Evolutionary conservation across 768 basidiomycete species (phyloP), one percentile per base, ranked within the genome.

Genomic region (button mushroom (Agaricus bisporus)): DNA sequence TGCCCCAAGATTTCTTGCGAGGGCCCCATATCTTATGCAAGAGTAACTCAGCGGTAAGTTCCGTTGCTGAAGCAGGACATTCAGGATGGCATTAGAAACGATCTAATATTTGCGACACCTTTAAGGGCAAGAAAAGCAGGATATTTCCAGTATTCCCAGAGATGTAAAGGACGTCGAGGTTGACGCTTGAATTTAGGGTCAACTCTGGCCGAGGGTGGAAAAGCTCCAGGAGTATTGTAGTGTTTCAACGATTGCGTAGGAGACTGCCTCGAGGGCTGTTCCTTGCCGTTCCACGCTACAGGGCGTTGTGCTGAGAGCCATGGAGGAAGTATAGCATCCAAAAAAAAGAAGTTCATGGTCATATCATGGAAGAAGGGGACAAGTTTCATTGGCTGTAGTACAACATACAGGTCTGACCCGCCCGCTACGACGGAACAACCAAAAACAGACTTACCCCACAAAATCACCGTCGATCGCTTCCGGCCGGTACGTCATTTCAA

Each of bases 1-100:
- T 84, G 0, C 94, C 92, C 95, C 95, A 99, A 5, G 87, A 85
- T 64, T 88, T 88, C 63, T 84, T 83, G 41, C 87, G 83, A 0
- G 95, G 94, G 3, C 95, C 95, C 74, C 83, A 87, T 38, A 98
- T 70, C 57, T 86, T 81, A 65, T 97, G 88, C 6, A 78, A 73
- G 44, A 95, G 67, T 22, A 97, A 76, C 49, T 91, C 93, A 11
- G 76, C 70, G 3, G 84, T 81, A 41, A 80, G 60, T 56, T 74
- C 73, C 41, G 73, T 77, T 32, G 73, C 74, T 77, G 57, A 36
- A 11, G 25, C 25, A 12, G 1, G 44, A 38, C 12, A 41, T 46
- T 58, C 36, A 56, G 50, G 18, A 28, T n/a, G 14, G 12, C 39
- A 17, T 39, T 28, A 36, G 18, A 43, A 20, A 54, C 25, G 39